phyloP scores from a whole-genome alignment of 2,329 filamentous ascomycete species.

The Coniochaeta sp. region DNA sequence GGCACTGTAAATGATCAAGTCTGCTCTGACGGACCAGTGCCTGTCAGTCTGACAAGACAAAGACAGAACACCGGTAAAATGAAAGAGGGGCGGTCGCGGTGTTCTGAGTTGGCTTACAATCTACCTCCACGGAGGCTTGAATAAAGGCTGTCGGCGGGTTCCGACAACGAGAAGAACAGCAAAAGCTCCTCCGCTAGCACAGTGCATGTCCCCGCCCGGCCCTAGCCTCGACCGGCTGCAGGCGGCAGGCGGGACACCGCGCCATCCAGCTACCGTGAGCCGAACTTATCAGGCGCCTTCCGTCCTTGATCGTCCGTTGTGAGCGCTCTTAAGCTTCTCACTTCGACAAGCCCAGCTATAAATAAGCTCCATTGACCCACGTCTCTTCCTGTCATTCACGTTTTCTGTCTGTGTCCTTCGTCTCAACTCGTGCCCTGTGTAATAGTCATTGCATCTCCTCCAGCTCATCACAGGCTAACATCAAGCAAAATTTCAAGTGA shows the following conservation, averaged over 20 bases:
- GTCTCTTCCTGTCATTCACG: not conserved
- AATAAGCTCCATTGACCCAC: not conserved
- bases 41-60: not conserved
- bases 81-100: not conserved
- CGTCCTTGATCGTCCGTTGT: not conserved
- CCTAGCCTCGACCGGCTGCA: not conserved
- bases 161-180: not conserved
- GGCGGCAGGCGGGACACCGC: not conserved
- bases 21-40: not conserved
- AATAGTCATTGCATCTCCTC: not conserved
- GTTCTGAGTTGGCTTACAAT: not conserved
- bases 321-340: not conserved
- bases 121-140: not conserved
- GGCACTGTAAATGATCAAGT: not conserved
- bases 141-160: constrained; percentile 1
- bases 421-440: not conserved
- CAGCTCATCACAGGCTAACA: too few relatives aligned
- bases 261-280: not conserved
- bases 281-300: not conserved
- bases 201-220: not conserved
- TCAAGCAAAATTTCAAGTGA: not conserved
- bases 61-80: not conserved
- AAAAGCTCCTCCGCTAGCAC: not conserved
- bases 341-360: not conserved
- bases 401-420: not conserved